phyloP scores from a whole-genome alignment of 805 yeast species.

The Candida vartiovaarae region DNA sequence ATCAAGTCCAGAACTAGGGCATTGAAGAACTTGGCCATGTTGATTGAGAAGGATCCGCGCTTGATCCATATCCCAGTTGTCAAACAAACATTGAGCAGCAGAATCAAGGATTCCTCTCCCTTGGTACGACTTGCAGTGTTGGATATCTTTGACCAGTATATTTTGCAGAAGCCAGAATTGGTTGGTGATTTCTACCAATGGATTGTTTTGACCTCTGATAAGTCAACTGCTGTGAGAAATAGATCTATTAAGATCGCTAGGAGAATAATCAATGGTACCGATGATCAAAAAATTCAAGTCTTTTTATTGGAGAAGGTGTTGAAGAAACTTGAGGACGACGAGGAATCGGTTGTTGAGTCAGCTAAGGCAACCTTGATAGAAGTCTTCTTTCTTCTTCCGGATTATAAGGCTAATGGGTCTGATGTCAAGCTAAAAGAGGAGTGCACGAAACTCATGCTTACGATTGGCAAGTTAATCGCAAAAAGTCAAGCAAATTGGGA shows the following conservation, averaged over 20 bases:
- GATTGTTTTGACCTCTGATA: constrained; percentile 37
- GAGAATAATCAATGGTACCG: constrained; percentile 36
- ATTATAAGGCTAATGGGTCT: not conserved
- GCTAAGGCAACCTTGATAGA: constrained; percentile 32
- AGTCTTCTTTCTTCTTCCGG: constrained; percentile 27
- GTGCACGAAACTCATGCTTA: constrained; percentile 6
- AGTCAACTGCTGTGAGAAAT: constrained; percentile 57
- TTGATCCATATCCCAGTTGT: constrained; percentile 45
- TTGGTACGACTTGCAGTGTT: constrained; percentile 71
- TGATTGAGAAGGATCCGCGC: constrained; percentile 46
- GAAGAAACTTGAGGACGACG: constrained; percentile 61
- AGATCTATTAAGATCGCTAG: constrained; percentile 49
- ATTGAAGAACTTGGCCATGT: constrained; percentile 49
- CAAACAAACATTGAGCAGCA: constrained; percentile 41
- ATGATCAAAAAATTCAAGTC: constrained; percentile 26
- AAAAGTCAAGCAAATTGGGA: constrained; percentile 33
- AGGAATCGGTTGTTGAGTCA: constrained; percentile 41
- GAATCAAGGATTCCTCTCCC: constrained; percentile 56
- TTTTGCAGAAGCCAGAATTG: constrained; percentile 36
- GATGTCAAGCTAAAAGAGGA: not conserved
- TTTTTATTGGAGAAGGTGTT: constrained; percentile 46
- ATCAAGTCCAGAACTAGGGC: constrained; percentile 56
- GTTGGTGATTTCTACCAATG: constrained; percentile 41
- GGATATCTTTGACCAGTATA: constrained; percentile 50
- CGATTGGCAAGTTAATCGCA: constrained; percentile 32